Percentiles rank a stretch among this genome's conserved stretches.
phyloP scores from a whole-genome alignment of 768 basidiomycete genomes.

The Macrolepiota albuminosa region DNA sequence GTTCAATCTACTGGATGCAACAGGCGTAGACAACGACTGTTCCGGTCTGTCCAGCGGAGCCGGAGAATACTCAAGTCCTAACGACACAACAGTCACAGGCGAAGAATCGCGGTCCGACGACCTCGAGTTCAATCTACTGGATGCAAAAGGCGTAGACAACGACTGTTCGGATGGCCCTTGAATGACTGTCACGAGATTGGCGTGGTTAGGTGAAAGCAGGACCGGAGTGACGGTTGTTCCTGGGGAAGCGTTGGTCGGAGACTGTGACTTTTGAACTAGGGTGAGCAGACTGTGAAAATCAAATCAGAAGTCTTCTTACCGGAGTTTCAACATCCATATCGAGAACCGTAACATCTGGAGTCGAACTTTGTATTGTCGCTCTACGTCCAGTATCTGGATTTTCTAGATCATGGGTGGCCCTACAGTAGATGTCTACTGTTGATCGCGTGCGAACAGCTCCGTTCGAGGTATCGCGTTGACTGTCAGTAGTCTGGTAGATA shows the following conservation, averaged over 20 bases:
- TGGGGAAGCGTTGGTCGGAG: conserved; percentile 31
- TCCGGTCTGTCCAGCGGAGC: conserved; percentile 5
- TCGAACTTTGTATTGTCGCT: conserved; percentile 18
- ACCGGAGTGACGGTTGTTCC: conserved; percentile 29
- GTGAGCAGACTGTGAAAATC: background rate
- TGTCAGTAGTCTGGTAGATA: background rate
- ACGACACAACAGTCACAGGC: background rate
- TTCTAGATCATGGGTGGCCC: background rate
- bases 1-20: background rate
- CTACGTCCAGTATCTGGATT: conserved; percentile 21
- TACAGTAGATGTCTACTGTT: conserved; percentile 1
- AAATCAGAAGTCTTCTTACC: conserved; percentile 24
- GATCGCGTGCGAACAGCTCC: conserved; percentile 16
- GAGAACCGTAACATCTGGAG: conserved; percentile 31
- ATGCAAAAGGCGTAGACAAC: background rate
- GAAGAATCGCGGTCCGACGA: background rate
- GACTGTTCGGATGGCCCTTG: background rate
- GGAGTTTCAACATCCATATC: conserved; percentile 44
- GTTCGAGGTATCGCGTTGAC: conserved; percentile 13
- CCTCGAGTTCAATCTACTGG: background rate
- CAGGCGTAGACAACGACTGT: too few species aligned
- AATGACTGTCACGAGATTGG: conserved; percentile 19
- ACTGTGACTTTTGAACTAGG: conserved; percentile 30
- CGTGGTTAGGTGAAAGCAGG: conserved; percentile 40
- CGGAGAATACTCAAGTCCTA: conserved; percentile 3